A percentile compares a stretch with the other conserved stretches of the same genome.
Conservation (phyloP, 2,329 filamentous ascomycete species). For the Fusarium mexicanum region DNA sequence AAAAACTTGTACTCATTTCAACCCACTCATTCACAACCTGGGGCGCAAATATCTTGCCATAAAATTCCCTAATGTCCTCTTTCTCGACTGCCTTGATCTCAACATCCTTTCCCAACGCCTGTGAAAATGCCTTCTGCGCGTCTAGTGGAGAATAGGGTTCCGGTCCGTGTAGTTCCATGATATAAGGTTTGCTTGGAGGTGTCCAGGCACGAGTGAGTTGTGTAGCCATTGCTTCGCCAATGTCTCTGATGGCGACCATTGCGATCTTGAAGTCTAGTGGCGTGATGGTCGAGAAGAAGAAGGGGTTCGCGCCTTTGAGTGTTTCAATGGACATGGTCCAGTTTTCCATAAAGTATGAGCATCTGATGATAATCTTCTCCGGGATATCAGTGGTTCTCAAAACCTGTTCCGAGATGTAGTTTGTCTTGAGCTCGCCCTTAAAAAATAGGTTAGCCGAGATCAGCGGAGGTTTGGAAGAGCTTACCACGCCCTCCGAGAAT, state of each 20-base stretch:
- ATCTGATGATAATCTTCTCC: slow-evolving; percentile 47
- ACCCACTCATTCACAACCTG: slow-evolving; percentile 42
- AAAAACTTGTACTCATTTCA: slow-evolving; percentile 45
- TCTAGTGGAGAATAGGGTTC: slow-evolving; percentile 43
- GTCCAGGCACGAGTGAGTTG: slow-evolving; percentile 33
- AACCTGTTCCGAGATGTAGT: slow-evolving; percentile 47
- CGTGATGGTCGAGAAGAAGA: slow-evolving; percentile 48
- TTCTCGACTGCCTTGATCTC: slow-evolving; percentile 43
- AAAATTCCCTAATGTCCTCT: slow-evolving; percentile 35
- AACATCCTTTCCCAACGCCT: slow-evolving; percentile 40
- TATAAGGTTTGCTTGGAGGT: slow-evolving; percentile 37
- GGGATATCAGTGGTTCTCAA: slow-evolving; percentile 26
- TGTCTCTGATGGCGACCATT: slow-evolving; percentile 45
- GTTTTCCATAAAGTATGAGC: slow-evolving; percentile 53
- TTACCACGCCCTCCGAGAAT: slow-evolving; percentile 46
- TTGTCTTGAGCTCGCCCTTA: slow-evolving; percentile 51
- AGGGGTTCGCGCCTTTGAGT: slow-evolving; percentile 39
- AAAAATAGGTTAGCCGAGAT: rapidly evolving
- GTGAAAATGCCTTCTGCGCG: slow-evolving; percentile 43
- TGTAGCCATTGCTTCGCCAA: slow-evolving; percentile 40
- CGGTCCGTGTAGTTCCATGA: slow-evolving; percentile 48
- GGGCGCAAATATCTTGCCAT: slow-evolving; percentile 35
- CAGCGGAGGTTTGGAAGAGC: too few relatives aligned
- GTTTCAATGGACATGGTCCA: slow-evolving; percentile 46
- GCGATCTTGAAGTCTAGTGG: slow-evolving; percentile 46